Percentiles rank a stretch among this genome's conserved stretches.
phyloP scores from a whole-genome alignment of 345 rosid genomes.

The Euclidium syriacum region DNA sequence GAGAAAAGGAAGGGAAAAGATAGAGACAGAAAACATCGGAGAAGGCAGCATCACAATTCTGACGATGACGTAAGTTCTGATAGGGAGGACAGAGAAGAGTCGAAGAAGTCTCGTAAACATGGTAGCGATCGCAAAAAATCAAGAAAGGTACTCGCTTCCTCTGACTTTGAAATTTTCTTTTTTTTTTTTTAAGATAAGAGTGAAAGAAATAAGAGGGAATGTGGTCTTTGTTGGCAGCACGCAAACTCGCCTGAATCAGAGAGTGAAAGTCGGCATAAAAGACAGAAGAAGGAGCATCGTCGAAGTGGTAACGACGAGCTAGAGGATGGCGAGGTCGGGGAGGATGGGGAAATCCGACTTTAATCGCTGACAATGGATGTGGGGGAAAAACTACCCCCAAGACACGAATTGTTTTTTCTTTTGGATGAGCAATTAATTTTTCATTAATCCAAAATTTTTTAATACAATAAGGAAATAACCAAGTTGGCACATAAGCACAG shows the following conservation, averaged over 20 bases:
- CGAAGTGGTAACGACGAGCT: conserved; percentile 71
- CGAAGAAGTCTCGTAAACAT: conserved; percentile 74
- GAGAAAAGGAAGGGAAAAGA: conserved; percentile 81
- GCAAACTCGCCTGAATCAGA: conserved; percentile 83
- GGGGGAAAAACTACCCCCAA: no score
- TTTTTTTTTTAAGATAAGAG: no score
- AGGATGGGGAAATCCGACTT: conserved; percentile 78
- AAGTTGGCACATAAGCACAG: no score
- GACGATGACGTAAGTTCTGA: conserved; percentile 76
- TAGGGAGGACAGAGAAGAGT: conserved; percentile 73
- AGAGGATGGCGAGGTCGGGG: conserved; percentile 96
- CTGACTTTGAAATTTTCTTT: no score
- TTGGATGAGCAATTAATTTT: no score
- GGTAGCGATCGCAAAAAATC: conserved; percentile 81
- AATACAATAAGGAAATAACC: no score
- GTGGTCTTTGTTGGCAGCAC: conserved; percentile 44
- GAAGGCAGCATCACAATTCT: conserved; percentile 61
- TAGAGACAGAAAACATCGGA: conserved; percentile 71
- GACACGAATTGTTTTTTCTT: no score
- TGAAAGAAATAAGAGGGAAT: neutral
- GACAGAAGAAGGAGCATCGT: conserved; percentile 74
- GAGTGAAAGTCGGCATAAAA: conserved; percentile 64
- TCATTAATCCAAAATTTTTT: no score
- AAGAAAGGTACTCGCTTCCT: conserved; percentile 53
- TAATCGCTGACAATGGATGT: conserved; percentile 1